Evolutionary conservation across 225 moss, liverwort and hornwort species (phyloP).

Genomic region (Straminergon stramineum): DNA sequence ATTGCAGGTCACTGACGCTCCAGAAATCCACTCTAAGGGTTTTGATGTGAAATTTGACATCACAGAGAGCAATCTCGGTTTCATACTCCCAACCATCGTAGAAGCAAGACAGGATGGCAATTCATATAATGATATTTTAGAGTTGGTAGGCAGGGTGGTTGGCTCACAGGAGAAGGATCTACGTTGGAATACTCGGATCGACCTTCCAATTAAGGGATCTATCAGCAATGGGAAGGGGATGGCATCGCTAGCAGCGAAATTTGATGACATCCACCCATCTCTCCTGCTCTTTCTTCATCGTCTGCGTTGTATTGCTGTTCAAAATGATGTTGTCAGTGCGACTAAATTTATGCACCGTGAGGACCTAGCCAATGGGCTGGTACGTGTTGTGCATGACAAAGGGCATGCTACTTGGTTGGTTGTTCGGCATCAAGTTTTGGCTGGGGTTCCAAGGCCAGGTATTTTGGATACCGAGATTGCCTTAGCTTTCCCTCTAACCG

Average conservation of each 20-base stretch:
- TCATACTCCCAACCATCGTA: constrained; percentile 68
- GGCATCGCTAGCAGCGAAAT: constrained; percentile 68
- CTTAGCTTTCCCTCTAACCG: constrained; percentile 65
- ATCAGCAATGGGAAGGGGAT: constrained; percentile 60
- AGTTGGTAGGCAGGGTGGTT: constrained; percentile 23
- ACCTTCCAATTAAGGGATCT: constrained; percentile 80
- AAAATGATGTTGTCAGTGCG: constrained; percentile 59
- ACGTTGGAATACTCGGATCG: constrained; percentile 83
- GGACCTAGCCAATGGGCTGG: constrained; percentile 61
- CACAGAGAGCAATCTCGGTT: constrained; percentile 83
- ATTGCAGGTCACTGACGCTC: constrained; percentile 75
- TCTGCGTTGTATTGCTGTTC: constrained; percentile 69
- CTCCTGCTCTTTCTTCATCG: constrained; percentile 87
- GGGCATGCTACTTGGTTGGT: constrained; percentile 84
- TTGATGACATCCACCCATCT: constrained; percentile 87
- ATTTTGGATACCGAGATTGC: constrained; percentile 75
- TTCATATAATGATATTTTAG: constrained; percentile 15
- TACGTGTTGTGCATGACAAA: constrained; percentile 68
- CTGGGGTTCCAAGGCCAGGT: constrained; percentile 58
- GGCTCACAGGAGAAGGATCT: constrained; percentile 1
- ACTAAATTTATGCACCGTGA: constrained; percentile 70
- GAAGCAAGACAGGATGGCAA: constrained; percentile 30
- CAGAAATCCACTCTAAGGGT: constrained; percentile 93
- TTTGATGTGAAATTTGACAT: constrained; percentile 93
- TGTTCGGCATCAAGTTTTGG: constrained; percentile 59